phyloP scores from a whole-genome alignment of 345 rosid species.

The Kandelia obovata region DNA sequence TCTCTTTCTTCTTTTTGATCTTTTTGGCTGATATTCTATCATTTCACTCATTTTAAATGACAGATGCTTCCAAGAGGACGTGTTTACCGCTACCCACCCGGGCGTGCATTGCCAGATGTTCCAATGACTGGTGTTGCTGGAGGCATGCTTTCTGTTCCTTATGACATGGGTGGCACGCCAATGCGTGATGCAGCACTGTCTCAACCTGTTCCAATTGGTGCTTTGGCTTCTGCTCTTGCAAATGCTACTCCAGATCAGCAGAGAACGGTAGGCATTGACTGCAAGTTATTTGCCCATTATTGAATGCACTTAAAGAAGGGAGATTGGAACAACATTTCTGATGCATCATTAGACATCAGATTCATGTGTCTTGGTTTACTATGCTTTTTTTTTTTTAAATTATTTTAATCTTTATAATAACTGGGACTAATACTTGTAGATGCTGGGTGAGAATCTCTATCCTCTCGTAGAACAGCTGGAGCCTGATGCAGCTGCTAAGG shows the following conservation, averaged over 20 bases:
- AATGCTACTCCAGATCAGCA: conserved; percentile 84
- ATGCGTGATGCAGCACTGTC: conserved; percentile 54
- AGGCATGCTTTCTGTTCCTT: conserved; percentile 71
- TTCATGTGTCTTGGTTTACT: background rate
- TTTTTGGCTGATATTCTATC: background rate
- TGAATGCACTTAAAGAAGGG: too few relatives aligned
- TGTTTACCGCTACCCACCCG: conserved; percentile 67
- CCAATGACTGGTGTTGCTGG: conserved; percentile 62
- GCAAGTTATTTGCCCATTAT: background rate
- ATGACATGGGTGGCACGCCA: conserved; percentile 61
- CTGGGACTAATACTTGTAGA: conserved; percentile 33
- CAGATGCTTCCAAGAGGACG: conserved; percentile 88
- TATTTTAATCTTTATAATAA: background rate
- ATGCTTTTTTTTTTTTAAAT: background rate
- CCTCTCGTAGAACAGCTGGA: conserved; percentile 91
- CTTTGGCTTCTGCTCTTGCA: conserved; percentile 82
- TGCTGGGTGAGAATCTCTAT: conserved; percentile 94
- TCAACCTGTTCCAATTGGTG: conserved; percentile 74
- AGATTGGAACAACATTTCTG: too few relatives aligned
- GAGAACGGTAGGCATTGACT: conserved; percentile 59
- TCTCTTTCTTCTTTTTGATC: background rate
- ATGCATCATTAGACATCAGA: too few relatives aligned
- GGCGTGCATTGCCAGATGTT: conserved; percentile 73
- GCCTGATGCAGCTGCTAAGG: conserved; percentile 86
- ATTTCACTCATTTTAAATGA: background rate